phyloP scores from a whole-genome alignment of 352 stramenopile genomes.

The Pythium sp. region DNA sequence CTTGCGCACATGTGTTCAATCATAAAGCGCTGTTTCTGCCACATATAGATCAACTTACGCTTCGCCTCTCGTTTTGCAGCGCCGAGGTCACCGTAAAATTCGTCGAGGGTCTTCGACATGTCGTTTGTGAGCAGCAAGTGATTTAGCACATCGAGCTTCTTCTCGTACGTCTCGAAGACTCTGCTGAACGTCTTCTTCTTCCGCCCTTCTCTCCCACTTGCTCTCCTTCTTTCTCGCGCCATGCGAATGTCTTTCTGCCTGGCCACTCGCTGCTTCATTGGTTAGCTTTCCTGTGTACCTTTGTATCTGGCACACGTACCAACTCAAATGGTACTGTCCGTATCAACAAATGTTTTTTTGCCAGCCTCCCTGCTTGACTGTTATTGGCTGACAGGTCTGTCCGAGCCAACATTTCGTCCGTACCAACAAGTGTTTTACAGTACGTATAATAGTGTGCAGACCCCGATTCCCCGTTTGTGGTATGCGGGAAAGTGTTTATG shows the following conservation, averaged over 20 bases:
- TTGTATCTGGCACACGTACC: too few relatives aligned
- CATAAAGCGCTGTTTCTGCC: not conserved
- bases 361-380: too few relatives aligned
- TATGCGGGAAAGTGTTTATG: too few relatives aligned
- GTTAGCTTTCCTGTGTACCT: too few relatives aligned
- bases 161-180: not conserved
- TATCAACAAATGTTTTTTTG: conserved; percentile 1
- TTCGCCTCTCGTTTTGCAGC: not conserved
- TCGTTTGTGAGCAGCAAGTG: not conserved
- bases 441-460: too few relatives aligned
- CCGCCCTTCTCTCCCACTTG: too few relatives aligned
- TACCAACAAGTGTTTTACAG: conserved; percentile 5
- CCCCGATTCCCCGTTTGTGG: too few relatives aligned
- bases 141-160: not conserved
- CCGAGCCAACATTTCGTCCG: not conserved
- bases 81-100: not conserved
- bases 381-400: not conserved
- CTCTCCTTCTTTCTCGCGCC: not conserved
- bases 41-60: not conserved
- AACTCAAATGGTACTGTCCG: conserved; percentile 4
- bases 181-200: too few relatives aligned
- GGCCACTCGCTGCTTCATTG: too few relatives aligned
- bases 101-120: not conserved
- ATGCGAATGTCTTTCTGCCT: not conserved
- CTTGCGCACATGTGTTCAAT: not conserved